Conservation (phyloP, 2,329 filamentous ascomycete species). For the Cordyceps sp. region DNA sequence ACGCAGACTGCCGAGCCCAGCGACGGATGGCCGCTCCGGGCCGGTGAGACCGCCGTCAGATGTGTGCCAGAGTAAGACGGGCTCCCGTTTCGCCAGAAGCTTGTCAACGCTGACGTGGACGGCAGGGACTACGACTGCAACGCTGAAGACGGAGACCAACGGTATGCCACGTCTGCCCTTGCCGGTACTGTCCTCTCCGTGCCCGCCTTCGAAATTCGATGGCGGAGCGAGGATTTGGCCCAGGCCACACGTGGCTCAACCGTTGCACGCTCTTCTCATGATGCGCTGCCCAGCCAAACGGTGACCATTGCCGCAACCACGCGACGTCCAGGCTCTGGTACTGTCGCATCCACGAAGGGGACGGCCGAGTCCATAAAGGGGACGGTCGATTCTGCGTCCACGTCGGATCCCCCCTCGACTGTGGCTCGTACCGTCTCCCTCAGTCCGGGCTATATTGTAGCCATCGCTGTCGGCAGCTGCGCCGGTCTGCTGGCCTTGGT, state of each 20-base stretch:
- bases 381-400: no score
- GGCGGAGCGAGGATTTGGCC: constrained; percentile 8
- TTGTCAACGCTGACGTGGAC: background rate
- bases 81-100: background rate
- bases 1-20: constrained; percentile 6
- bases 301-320: background rate
- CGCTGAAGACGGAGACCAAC: constrained; percentile 5
- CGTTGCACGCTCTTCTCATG: background rate
- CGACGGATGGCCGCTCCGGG: constrained; percentile 7
- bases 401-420: no score
- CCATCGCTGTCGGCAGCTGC: no score
- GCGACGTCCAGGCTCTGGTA: background rate
- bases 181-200: constrained; percentile 8
- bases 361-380: background rate
- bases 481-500: no score
- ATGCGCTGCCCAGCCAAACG: background rate
- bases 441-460: no score
- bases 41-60: constrained; percentile 11
- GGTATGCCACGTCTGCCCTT: constrained; percentile 7
- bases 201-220: constrained; percentile 14
- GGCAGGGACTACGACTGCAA: constrained; percentile 9
- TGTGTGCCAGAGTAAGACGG: constrained; percentile 10
- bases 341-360: background rate
- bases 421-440: no score
- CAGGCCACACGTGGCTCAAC: background rate